Evolutionary conservation across 1,284 basidiomycete genomes (phyloP).

Genomic region (Pseudozyma tsukubaensis): DNA sequence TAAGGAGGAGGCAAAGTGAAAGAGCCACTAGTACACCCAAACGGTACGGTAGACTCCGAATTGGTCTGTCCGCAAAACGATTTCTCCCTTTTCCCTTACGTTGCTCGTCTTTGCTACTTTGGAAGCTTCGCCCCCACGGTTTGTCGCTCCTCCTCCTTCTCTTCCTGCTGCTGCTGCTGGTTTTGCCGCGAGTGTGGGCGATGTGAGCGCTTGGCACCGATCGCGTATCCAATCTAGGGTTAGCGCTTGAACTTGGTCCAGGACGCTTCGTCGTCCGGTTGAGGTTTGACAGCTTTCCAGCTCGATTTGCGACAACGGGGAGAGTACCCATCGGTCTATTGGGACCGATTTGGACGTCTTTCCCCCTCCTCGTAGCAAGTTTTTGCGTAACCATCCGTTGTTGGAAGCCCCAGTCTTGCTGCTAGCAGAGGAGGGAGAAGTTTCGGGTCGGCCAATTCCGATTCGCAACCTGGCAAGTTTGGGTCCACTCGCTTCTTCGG

Average conservation of each 20-base stretch:
- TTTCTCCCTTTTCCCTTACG: background rate
- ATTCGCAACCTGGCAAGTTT: slow-evolving; percentile 19
- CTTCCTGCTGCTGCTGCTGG: background rate
- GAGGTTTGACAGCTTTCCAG: slow-evolving; percentile 19
- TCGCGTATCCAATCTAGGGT: slow-evolving; percentile 18
- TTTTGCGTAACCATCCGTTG: slow-evolving; percentile 3
- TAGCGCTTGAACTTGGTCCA: background rate
- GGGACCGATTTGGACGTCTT: slow-evolving; percentile 7
- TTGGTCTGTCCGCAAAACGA: slow-evolving; percentile 25
- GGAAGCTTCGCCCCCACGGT: too few species aligned
- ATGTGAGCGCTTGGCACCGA: background rate
- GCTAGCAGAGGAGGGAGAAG: background rate
- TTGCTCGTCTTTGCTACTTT: background rate
- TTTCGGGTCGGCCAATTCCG: slow-evolving; percentile 29
- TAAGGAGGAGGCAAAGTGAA: background rate
- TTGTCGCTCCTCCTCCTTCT: background rate
- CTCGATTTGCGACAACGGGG: slow-evolving; percentile 7
- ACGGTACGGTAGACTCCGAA: slow-evolving; percentile 31
- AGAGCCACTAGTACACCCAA: slow-evolving; percentile 24
- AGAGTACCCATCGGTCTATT: slow-evolving; percentile 36
- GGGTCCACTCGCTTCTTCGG: background rate
- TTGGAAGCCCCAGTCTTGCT: too few species aligned
- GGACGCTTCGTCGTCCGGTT: background rate
- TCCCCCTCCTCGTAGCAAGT: background rate
- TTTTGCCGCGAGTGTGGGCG: background rate